Evolutionary conservation across 2,329 filamentous ascomycete genomes (phyloP), one percentile per base, ranked within the genome.

Genomic region (Parastagonospora nodorum): DNA sequence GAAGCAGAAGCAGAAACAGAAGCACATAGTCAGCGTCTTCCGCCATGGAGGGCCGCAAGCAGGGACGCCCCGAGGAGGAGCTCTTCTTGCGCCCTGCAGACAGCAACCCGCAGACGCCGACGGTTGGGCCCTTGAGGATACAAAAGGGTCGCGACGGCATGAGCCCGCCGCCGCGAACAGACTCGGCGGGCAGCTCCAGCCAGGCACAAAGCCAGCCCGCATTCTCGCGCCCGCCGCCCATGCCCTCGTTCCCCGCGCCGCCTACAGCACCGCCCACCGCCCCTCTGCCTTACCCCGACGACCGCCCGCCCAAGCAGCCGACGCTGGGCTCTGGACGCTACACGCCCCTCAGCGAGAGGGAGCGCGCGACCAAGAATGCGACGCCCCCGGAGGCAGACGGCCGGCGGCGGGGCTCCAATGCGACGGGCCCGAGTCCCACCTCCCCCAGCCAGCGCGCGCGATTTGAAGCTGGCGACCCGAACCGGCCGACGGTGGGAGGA

Each of bases 111-210:
- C 86, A 91, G 65, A 91, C 89, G 65, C 89, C 91, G 50, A 90
- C 89, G 14, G 84, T 96, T 62, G 89, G 89, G 66, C 92, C 92
- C 53, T 76, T 96, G 75, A 85, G 90, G 67, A 95, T 96, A 72
- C 88, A 87, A 78, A 95, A 95, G 74, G 58, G 56, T 0, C 85
- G 87, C 49, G 84, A 86, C 66, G 75, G 80, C 42, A 75, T 67
- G 60, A 72, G 75, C 51, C 76, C 75, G 40, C 84, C 84, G 63
- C 84, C 82, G 42, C 79, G 65, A 65, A 66, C 72, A 68, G 64
- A 75, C 86, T 90, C 69, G 82, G 86, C 88, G 48, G 88, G 86
- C 48, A 89, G 86, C 76, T 88, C 67, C 30, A 70, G 57, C 50
- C 66, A 68, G 55, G 3, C 19, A 24, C 19, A 24, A 24, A 24